Percentiles rank a stretch among this genome's conserved stretches.
phyloP scores from a whole-genome alignment of 306 rosid genomes.

The Begonia fuchsioides region DNA sequence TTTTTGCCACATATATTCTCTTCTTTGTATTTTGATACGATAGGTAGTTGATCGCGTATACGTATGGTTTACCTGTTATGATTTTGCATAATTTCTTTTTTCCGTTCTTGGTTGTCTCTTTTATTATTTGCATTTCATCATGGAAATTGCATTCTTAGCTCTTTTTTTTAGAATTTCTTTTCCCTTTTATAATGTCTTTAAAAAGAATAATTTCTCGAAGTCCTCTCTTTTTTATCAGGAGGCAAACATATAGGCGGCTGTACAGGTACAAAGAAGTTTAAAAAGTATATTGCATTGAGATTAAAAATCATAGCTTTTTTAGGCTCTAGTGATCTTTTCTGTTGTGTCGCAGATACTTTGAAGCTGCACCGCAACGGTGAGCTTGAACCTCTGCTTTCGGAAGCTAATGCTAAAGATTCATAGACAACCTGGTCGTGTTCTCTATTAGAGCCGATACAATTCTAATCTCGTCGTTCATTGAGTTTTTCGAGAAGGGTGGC shows the following conservation, averaged over 20 bases:
- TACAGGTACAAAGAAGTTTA: conserved; percentile 40
- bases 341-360: conserved; percentile 60
- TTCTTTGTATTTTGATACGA: too few relatives aligned
- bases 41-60: too few relatives aligned
- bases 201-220: neutral
- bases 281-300: neutral
- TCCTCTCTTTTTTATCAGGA: conserved; percentile 39
- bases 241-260: conserved; percentile 94
- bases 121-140: too few relatives aligned
- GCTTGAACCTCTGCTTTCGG: conserved; percentile 63
- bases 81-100: too few relatives aligned
- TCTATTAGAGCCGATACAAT: neutral
- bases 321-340: neutral
- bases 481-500: too few relatives aligned
- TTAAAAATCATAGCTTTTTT: neutral
- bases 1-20: too few relatives aligned
- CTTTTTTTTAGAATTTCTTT: too few relatives aligned
- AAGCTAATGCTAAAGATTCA: conserved; percentile 41
- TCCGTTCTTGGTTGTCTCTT: too few relatives aligned
- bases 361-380: conserved; percentile 76
- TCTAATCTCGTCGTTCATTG: too few relatives aligned
- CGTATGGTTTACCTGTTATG: too few relatives aligned
- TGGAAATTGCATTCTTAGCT: too few relatives aligned
- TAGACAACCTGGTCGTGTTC: conserved; percentile 19
- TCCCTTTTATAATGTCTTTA: too few relatives aligned